Base-by-base conservation (phyloP, 345 rosid genomes). In the Populus tremula region DNA sequence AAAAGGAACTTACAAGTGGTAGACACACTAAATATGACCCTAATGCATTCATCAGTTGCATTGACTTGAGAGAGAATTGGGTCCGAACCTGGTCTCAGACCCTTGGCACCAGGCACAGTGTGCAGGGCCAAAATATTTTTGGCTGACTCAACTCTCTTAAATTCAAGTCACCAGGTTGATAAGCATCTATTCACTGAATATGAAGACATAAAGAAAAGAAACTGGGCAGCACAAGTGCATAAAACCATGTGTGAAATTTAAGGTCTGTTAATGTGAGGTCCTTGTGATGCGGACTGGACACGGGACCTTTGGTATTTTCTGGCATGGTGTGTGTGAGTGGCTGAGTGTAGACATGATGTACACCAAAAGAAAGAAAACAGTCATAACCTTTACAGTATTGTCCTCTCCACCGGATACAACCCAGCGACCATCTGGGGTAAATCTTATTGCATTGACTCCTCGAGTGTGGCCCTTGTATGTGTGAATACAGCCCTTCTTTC, bases 401-500 rank as follows among this genome's bases (percentile, higher is more conserved):
- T 96, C 99, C 82, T 96, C 97, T 62, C 99, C 99, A 77, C 99
- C 98, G 29, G 99, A 96, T 50, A 96, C 99, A 84, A 96, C 94
- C 99, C 99, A 96, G 35, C 99, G 98, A 49, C 99, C 99, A 86
- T 96, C 98, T 38, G 99, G 99, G 75, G 99, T 96, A 81, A 93
- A 96, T 85, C 99, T 92, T 77, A 96, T 89, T 74, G 93, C 93
- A 90, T 85, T 96, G 77, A 96, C 98, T 20, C 99, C 99, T 67
- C 99, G 91, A 62, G 98, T 93, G 78, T 96, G 99, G 80, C 98
- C 99, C 86, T 96, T 96, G 90, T 93, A 96, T 18, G 99, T 96
- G 85, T 96, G 99, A 83, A 96, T 93, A 81, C 96, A 94, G 7
- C 97, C 99, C 77, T 96, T 96, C 85, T 92, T 93, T 70, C 99